phyloP scores from a whole-genome alignment of 1,139 yeast species.

The Casaregolazyma lundiana region DNA sequence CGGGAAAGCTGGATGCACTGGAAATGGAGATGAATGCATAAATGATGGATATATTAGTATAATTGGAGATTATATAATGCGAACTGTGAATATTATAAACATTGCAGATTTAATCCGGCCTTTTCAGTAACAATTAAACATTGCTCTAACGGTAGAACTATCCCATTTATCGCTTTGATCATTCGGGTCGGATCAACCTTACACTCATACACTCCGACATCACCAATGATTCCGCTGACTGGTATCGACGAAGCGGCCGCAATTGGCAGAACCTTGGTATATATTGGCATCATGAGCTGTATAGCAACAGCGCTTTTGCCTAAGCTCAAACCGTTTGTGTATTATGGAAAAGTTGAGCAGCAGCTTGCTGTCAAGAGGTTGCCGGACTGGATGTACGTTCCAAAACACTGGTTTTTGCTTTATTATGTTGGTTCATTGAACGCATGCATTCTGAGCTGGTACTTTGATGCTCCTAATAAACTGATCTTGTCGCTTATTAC shows the following conservation, averaged over 20 bases:
- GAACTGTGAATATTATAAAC: background rate
- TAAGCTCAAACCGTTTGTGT: conserved; percentile 18
- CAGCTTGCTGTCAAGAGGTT: conserved; percentile 14
- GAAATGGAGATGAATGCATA: conserved; percentile 9
- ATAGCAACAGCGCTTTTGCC: conserved; percentile 28
- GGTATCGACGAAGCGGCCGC: background rate
- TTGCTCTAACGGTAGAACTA: background rate
- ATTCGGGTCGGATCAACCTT: too few species aligned
- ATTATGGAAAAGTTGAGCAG: conserved; percentile 27
- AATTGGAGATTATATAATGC: background rate
- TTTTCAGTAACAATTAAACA: background rate
- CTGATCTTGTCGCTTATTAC: conserved; percentile 25
- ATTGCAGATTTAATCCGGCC: background rate
- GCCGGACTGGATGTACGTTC: conserved; percentile 31
- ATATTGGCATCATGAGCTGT: conserved; percentile 4
- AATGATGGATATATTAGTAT: background rate
- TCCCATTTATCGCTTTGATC: background rate
- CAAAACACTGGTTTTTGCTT: conserved; percentile 45
- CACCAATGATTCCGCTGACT: background rate
- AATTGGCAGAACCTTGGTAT: conserved; percentile 3
- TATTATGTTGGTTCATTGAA: conserved; percentile 34
- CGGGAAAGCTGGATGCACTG: conserved; percentile 12
- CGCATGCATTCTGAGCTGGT: conserved; percentile 13
- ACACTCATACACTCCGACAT: too few species aligned
- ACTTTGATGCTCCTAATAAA: conserved; percentile 8